Percentiles rank a stretch among this genome's conserved stretches.
These are phyloP conservation scores for Acephala macrosclerotiorum DNA, from an alignment of 2,329 filamentous ascomycete species.

Conservation along the genomic window DNA sequence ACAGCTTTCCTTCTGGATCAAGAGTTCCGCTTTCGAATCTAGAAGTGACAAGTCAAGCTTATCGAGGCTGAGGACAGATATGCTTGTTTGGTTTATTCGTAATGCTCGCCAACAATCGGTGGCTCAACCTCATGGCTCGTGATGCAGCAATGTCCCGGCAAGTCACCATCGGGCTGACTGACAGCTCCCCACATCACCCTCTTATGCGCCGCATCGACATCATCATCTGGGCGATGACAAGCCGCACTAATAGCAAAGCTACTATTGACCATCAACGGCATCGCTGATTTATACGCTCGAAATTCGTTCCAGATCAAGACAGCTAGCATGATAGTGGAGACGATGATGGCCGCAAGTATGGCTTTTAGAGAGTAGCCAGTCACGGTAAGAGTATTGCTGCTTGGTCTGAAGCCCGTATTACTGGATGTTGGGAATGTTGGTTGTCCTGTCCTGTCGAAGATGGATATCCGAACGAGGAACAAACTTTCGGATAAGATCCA, in stretches of 20 bases:
- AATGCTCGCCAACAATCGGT: conserved; percentile 3
- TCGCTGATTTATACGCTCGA: conserved; percentile 4
- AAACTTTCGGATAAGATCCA: conserved; percentile 49
- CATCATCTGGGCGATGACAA: conserved; percentile 20
- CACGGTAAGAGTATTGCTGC: background rate
- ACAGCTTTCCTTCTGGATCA: too few species aligned
- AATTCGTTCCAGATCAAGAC: conserved; percentile 13
- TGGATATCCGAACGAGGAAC: conserved; percentile 43
- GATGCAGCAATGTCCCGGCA: background rate
- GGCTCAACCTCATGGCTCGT: background rate
- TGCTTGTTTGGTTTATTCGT: background rate
- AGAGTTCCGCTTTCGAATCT: too few species aligned
- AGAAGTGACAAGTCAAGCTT: too few species aligned
- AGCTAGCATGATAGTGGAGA: background rate
- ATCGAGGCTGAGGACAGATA: too few species aligned
- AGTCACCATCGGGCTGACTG: background rate
- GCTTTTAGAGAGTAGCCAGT: background rate
- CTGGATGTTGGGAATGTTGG: background rate
- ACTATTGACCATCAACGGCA: conserved; percentile 19
- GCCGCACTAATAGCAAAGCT: conserved; percentile 21
- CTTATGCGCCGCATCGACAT: background rate
- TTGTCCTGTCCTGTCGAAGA: conserved; percentile 16
- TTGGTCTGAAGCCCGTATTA: background rate
- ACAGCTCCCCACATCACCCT: background rate
- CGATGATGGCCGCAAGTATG: background rate